A percentile compares a stretch with the other conserved stretches of the same genome.
Conservation (phyloP, 257 asterid genomes). For the Jaltomata sinuosa region DNA sequence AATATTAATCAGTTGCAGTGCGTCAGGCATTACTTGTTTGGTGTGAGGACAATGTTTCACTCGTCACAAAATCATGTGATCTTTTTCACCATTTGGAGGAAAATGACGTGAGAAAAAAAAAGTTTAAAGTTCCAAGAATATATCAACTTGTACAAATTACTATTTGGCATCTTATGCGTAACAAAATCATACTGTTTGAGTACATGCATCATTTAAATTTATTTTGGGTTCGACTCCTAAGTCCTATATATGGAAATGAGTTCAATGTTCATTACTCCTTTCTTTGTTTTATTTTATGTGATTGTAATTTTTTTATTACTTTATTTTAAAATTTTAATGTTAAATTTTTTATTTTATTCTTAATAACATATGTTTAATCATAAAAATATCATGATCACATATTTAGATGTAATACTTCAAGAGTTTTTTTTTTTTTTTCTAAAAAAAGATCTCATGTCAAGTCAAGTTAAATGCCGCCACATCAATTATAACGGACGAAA, state of each 20-base stretch:
- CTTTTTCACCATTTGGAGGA: neutral
- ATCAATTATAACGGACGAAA: neutral
- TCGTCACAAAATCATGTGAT: neutral
- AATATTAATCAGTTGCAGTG: neutral
- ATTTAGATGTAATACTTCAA: no score
- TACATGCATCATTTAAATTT: neutral
- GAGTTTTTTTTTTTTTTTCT: no score
- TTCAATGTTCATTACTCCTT: no score
- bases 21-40: neutral
- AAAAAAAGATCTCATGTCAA: no score
- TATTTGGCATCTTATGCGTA: neutral
- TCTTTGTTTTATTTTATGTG: no score
- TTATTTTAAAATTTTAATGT: no score
- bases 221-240: neutral
- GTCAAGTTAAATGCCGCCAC: no score
- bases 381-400: no score
- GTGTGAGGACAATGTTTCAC: neutral
- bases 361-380: no score
- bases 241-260: no score
- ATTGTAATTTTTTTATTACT: no score
- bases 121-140: neutral
- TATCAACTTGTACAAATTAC: neutral
- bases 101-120: neutral
- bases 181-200: neutral
- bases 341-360: no score